Evolutionary conservation across 352 stramenopile genomes (phyloP), one percentile per base, ranked within the genome.

Genomic region (Globisporangium megalacanthum): DNA sequence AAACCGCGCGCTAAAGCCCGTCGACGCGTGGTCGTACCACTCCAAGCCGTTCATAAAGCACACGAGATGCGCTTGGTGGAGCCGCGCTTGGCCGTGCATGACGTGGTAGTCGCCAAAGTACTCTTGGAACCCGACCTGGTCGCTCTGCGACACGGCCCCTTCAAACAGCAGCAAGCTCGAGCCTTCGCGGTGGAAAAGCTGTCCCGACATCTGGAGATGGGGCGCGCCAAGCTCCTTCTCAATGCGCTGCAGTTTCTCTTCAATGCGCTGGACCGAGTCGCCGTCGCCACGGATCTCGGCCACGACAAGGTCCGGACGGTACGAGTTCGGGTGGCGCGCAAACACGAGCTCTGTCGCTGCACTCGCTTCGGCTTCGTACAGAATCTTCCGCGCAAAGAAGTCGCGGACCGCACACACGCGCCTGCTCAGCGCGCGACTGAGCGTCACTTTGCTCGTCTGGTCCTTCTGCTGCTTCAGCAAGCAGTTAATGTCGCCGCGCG

Each of bases 21-120:
- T 67, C 13, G 70, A 68, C 33, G 83, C 77, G 39, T 89, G 71
- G 10, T 87, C 72, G 36, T 87, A 80, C 83, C 83, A 92, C 49
- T 83, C 56, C 15, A 68, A 48, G 4, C 80, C 78, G 50, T 88
- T 89, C 69, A 86, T 84, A 54, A 84, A 92, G 50, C 69, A 84
- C 48, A 88, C 68, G 25, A 91, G 64, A 44, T 92, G 83, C 10
- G 75, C 78, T 66, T 92, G 83, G 33, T 92, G 73, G 14, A 92
- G 60, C 6, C 54, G 58, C 29, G 75, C 66, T 4, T 75, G 72
- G 35, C 73, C 75, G 55, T 92, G 80, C 25, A 85, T 67, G 11
- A 61, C 52, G 37, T 92, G 78, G 25, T 75, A 70, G 13, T 69
- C 56, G 1, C 69, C 76, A 9, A 84, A 80, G 54, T 92, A 92